phyloP scores from a whole-genome alignment of 148 eudicot species.

The Spergularia marina region DNA sequence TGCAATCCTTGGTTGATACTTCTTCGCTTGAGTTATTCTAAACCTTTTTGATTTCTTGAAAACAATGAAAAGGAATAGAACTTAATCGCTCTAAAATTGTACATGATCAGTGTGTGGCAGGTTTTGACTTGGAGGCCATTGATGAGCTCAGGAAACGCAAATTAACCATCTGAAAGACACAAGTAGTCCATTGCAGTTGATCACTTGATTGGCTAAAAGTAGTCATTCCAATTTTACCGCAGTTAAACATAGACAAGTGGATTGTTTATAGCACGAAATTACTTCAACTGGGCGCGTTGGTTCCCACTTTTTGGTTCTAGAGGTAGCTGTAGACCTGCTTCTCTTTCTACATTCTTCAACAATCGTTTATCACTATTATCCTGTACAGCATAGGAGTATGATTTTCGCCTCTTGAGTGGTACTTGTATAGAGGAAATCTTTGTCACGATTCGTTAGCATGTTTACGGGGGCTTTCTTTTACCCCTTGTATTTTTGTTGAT shows the following conservation, averaged over 20 bases:
- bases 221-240: not conserved
- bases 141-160: not conserved
- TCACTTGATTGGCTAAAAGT: too few relatives aligned
- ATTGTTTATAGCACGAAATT: not conserved
- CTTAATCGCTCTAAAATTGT: not conserved
- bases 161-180: not conserved
- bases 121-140: constrained; percentile 1
- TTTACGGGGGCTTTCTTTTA: too few relatives aligned
- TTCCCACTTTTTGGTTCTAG: not conserved
- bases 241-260: not conserved
- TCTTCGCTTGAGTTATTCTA: not conserved
- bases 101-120: not conserved
- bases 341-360: not conserved
- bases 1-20: not conserved
- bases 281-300: not conserved
- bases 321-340: not conserved
- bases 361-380: not conserved
- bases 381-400: not conserved
- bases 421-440: constrained; percentile 12
- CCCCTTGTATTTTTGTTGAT: too few relatives aligned
- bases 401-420: constrained; percentile 1
- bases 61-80: not conserved
- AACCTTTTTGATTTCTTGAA: too few relatives aligned
- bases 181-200: too few relatives aligned
- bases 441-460: not conserved